These are phyloP conservation scores for Cladosporium sp. DNA, from an alignment of 2,329 filamentous ascomycete species.

Conservation along the genomic window DNA sequence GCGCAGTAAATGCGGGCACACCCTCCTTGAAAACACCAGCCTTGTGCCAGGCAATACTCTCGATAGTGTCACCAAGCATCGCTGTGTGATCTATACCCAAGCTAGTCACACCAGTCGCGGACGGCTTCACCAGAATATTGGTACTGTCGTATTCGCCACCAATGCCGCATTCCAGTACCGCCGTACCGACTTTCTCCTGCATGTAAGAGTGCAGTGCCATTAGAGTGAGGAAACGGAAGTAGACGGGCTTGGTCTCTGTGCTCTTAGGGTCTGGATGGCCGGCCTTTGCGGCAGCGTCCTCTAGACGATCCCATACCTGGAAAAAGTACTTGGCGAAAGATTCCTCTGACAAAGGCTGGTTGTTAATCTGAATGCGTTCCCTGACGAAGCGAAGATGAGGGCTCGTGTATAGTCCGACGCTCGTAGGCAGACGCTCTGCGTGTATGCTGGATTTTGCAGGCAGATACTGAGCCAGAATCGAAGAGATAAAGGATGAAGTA, in stretches of 20 bases:
- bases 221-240: constrained; percentile 86
- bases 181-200: constrained; percentile 65
- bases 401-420: constrained; percentile 73
- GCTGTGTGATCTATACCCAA: constrained; percentile 79
- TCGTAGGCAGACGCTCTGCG: constrained; percentile 22
- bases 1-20: constrained; percentile 56
- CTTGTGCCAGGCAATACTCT: constrained; percentile 88
- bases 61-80: constrained; percentile 71
- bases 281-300: constrained; percentile 46
- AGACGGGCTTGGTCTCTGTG: constrained; percentile 68
- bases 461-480: constrained; percentile 63
- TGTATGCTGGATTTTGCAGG: constrained; percentile 31
- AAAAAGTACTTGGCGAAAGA: constrained; percentile 74
- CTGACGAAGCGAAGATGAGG: constrained; percentile 78
- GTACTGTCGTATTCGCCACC: constrained; percentile 91
- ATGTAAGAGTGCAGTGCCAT: constrained; percentile 82
- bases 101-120: constrained; percentile 67
- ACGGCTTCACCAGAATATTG: constrained; percentile 69
- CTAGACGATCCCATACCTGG: constrained; percentile 69
- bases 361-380: constrained; percentile 78
- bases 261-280: constrained; percentile 45
- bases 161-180: constrained; percentile 88
- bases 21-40: constrained; percentile 74
- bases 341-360: constrained; percentile 59
- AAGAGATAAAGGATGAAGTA: constrained; percentile 75